phyloP scores from a whole-genome alignment of 140 eudicot genomes.

The Cichorium intybus region DNA sequence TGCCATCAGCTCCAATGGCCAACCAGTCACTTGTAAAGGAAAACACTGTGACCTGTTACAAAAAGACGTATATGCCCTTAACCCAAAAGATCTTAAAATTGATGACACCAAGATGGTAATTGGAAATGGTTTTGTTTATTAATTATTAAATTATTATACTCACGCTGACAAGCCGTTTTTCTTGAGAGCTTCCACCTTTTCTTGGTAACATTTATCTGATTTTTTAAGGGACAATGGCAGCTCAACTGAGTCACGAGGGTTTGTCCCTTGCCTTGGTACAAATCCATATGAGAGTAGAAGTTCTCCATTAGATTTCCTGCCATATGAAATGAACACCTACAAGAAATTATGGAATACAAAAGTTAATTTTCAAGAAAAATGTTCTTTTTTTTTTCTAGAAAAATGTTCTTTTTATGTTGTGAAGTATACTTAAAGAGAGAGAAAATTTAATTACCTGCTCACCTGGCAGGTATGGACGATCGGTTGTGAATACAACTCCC shows the following conservation, averaged over 20 bases:
- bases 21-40: constrained; percentile 90
- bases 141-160: no score
- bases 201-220: constrained; percentile 74
- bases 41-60: constrained; percentile 67
- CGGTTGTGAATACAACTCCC: constrained; percentile 93
- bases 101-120: background rate
- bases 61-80: background rate
- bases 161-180: constrained; percentile 77
- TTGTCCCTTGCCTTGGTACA: constrained; percentile 92
- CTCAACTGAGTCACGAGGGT: constrained; percentile 86
- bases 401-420: background rate
- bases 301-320: constrained; percentile 93
- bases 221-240: constrained; percentile 57
- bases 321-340: constrained; percentile 94
- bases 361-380: background rate
- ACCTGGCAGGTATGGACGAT: constrained; percentile 92
- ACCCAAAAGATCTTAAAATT: background rate
- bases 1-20: constrained; percentile 93
- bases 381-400: background rate
- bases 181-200: constrained; percentile 68
- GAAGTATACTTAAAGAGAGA: background rate
- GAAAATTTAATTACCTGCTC: constrained; percentile 72
- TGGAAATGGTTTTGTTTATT: no score
- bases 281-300: constrained; percentile 91
- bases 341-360: constrained; percentile 1